Evolutionary conservation across 345 rosid genomes (phyloP).

Genomic region (Citrus mangshanensis): DNA sequence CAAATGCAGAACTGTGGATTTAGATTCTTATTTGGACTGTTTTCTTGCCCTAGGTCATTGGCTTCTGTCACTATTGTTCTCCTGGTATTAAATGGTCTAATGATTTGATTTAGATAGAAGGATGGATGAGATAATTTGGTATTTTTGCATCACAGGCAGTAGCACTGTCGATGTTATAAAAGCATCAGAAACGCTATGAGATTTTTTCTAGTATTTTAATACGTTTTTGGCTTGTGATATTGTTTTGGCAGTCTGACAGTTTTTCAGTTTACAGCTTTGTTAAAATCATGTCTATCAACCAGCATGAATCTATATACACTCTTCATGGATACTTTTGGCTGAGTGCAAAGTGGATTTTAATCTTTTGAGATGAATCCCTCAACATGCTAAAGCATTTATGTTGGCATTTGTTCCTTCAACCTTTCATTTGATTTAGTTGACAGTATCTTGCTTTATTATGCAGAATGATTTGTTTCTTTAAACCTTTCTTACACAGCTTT

Average conservation of each 20-base stretch:
- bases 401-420: not conserved
- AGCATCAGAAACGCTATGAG: not conserved
- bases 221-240: not conserved
- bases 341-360: not conserved
- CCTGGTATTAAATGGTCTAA: not conserved
- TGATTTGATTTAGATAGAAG: not conserved
- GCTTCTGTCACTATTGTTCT: not conserved
- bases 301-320: not conserved
- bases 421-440: slow-evolving; percentile 32
- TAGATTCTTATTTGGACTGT: not conserved
- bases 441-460: slow-evolving; percentile 32
- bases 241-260: not conserved
- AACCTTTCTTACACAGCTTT: slow-evolving; percentile 65
- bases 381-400: not conserved
- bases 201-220: not conserved
- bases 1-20: not conserved
- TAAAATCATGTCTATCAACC: not conserved
- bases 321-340: not conserved
- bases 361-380: not conserved
- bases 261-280: not conserved
- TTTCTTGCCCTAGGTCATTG: not conserved
- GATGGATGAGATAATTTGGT: not conserved
- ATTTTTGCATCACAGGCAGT: not conserved
- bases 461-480: slow-evolving; percentile 37
- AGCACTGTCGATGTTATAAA: not conserved